A percentile compares a stretch with the other conserved stretches of the same genome.
These are phyloP conservation scores for Saturnispora bothae DNA, from an alignment of 805 yeast genomes.

Conservation along the genomic window DNA sequence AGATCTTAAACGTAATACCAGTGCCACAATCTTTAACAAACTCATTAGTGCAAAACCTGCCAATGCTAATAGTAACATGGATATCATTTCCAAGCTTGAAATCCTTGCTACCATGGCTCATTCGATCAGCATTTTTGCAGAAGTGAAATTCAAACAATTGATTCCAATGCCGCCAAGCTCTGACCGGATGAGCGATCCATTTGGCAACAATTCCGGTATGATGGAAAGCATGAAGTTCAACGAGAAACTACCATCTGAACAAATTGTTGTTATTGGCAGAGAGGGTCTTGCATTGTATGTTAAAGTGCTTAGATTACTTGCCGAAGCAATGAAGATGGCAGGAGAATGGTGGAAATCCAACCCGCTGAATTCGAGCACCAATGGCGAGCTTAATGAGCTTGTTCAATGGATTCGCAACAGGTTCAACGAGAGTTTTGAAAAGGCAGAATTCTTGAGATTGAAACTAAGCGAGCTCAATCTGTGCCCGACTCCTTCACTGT, in stretches of 20 bases:
- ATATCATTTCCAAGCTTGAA: constrained; percentile 45
- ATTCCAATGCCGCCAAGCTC: constrained; percentile 54
- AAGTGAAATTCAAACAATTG: constrained; percentile 78
- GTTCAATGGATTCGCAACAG: constrained; percentile 89
- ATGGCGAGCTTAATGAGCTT: constrained; percentile 39
- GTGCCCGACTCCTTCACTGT: not conserved
- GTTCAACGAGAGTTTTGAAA: constrained; percentile 81
- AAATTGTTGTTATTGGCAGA: constrained; percentile 18
- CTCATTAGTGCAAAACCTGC: constrained; percentile 6
- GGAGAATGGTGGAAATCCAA: constrained; percentile 80
- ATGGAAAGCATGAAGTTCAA: constrained; percentile 8
- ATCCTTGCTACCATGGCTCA: constrained; percentile 81
- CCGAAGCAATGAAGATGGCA: constrained; percentile 78
- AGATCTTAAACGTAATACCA: constrained; percentile 3
- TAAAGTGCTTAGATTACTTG: constrained; percentile 70
- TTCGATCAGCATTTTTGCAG: constrained; percentile 81
- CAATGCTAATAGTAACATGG: constrained; percentile 18
- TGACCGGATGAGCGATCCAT: constrained; percentile 5
- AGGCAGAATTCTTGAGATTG: constrained; percentile 68
- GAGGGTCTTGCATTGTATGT: constrained; percentile 83
- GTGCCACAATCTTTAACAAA: constrained; percentile 5
- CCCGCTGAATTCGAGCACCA: constrained; percentile 13
- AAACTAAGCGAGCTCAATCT: constrained; percentile 40
- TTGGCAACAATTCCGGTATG: constrained; percentile 23
- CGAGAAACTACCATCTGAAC: constrained; percentile 5